A percentile compares a stretch with the other conserved stretches of the same genome.
These are phyloP conservation scores for Ganoderma lingzhi DNA, from an alignment of 1,284 basidiomycete species.

Conservation along the genomic window DNA sequence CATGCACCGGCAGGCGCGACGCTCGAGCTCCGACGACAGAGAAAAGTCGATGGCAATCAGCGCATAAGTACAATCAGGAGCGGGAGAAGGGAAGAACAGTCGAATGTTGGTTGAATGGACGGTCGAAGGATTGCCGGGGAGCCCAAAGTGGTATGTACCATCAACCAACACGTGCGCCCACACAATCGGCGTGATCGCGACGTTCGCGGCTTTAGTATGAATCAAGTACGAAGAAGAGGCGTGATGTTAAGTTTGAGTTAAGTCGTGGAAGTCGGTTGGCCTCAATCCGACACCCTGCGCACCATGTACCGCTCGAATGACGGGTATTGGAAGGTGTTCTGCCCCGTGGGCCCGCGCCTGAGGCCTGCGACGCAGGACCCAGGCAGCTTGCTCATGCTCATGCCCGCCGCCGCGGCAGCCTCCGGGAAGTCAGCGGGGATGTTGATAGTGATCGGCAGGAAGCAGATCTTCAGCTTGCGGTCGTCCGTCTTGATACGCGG, in stretches of 20 bases:
- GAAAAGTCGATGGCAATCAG: neutral
- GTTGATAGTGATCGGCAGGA: conserved; percentile 52
- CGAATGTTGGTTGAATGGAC: neutral
- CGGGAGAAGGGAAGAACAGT: neutral
- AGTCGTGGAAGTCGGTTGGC: neutral
- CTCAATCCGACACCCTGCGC: conserved; percentile 42
- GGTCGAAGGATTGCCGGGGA: neutral
- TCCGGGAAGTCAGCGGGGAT: conserved; percentile 42
- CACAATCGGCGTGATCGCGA: neutral
- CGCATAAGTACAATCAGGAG: neutral
- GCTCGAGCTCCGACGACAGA: neutral
- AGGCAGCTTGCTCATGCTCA: conserved; percentile 40
- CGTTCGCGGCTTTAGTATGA: neutral
- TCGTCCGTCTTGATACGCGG: conserved; percentile 55
- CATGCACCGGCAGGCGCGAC: neutral
- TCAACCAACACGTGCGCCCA: neutral
- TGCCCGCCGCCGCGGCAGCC: conserved; percentile 32
- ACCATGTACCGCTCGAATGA: conserved; percentile 71
- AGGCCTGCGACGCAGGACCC: neutral
- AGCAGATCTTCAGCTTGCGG: conserved; percentile 57
- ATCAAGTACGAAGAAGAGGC: neutral
- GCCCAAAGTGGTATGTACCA: neutral
- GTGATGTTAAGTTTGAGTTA: neutral
- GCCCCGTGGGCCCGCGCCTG: conserved; percentile 45
- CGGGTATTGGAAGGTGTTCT: conserved; percentile 59